Evolutionary conservation across 768 basidiomycete species (phyloP), one percentile per base, ranked within the genome.

Genomic region (Amanita thiersii): DNA sequence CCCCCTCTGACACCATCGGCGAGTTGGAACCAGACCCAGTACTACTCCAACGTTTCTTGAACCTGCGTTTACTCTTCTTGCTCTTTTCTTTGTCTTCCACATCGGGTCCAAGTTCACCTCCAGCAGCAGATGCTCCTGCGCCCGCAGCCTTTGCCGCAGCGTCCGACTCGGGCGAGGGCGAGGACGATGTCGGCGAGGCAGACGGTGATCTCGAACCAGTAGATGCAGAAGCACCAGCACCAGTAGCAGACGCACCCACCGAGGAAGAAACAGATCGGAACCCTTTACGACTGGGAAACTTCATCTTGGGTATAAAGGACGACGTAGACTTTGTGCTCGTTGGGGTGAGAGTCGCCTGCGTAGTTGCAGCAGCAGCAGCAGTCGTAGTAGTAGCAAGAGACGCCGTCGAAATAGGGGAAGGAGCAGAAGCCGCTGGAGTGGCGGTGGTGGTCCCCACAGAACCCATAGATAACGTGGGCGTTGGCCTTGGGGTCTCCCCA

Each of bases 251-350:
- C 30, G 41, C 30, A 31, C 20, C 26, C 28, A 40, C 15, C 20
- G 50, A 46, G 3, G 48, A 43, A 21, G 52, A 44, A 17, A 47
- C 26, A 28, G 26, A 28, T 12, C 9, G 12, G 9, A 40, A 40
- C 5, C 43, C 39, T 14, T 50, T 38, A 31, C 40, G 47, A 17
- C 47, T 39, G 2, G 52, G 45, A 42, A 56, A 53, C 39, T 51
- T 54, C 51, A 56, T 54, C 43, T 48, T 52, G 12, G 49, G 51
- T 20, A 49, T 49, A 21, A 49, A 46, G 9, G 45, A 45, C 23
- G 45, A 29, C 5, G 35, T 10, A 5, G 39, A 38, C 31, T 28
- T 42, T 17, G 40, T 3, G 19, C 21, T 14, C 31, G 21, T 3
- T 26, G 42, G 42, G 7, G 42, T 17, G n/a, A 21, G 34, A 18